Percentiles rank a stretch among this genome's conserved stretches.
These are phyloP conservation scores for Alternaria postmessia DNA, from an alignment of 2,329 filamentous ascomycete species.

Conservation along the genomic window DNA sequence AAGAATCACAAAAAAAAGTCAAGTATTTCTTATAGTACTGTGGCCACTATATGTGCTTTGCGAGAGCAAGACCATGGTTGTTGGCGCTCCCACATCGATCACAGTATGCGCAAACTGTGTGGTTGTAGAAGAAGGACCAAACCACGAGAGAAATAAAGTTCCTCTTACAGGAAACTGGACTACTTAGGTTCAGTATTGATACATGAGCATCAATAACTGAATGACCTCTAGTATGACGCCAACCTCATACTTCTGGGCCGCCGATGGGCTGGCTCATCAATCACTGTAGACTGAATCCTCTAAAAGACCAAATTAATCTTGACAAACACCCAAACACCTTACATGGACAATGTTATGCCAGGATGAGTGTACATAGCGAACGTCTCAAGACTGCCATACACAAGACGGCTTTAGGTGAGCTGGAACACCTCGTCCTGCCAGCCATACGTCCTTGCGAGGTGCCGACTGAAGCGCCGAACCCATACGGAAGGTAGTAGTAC, in stretches of 20 bases:
- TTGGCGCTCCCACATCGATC: not conserved
- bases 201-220: not conserved
- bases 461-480: constrained; percentile 59
- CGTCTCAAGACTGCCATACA: too few relatives aligned
- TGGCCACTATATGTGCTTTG: not conserved
- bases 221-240: not conserved
- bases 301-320: not conserved
- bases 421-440: constrained; percentile 49
- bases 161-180: not conserved
- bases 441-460: constrained; percentile 58
- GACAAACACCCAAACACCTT: not conserved
- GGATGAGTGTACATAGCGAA: not conserved
- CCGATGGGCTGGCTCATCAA: not conserved
- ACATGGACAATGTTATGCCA: not conserved
- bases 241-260: not conserved
- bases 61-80: not conserved
- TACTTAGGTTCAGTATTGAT: not conserved
- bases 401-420: not conserved
- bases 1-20: too few relatives aligned
- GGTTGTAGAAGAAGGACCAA: not conserved
- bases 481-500: constrained; percentile 52
- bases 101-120: not conserved
- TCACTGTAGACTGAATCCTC: not conserved
- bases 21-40: too few relatives aligned
- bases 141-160: not conserved